Percentiles rank a stretch among this genome's conserved stretches.
These are phyloP conservation scores for Pyrenophora tritici-repentis DNA, from an alignment of 2,329 filamentous ascomycete genomes.

Conservation along the genomic window DNA sequence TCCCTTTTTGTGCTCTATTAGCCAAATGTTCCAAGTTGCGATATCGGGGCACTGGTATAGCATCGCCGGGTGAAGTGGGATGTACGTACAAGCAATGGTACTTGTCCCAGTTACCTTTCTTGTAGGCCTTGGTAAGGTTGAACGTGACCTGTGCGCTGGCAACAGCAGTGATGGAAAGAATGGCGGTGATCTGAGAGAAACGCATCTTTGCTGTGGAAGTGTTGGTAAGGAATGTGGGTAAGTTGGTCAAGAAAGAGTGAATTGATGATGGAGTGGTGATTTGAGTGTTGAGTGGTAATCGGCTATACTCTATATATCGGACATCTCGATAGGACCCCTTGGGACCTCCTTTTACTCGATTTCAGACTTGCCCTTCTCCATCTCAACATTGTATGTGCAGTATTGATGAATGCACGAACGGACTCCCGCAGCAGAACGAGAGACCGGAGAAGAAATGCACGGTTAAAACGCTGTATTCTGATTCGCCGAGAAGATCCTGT, in stretches of 20 bases:
- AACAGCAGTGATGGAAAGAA: conserved; percentile 6
- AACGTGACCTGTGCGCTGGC: conserved; percentile 24
- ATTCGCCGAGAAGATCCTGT: too few species aligned
- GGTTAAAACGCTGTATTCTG: too few species aligned
- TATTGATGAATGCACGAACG: conserved; percentile 5
- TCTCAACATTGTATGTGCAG: conserved; percentile 5
- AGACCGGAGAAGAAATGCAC: too few species aligned
- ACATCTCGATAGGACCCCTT: too few species aligned
- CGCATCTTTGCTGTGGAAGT: conserved; percentile 1
- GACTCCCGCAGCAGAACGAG: neutral
- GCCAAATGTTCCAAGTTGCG: neutral
- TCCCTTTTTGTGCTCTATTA: conserved; percentile 5
- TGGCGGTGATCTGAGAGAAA: conserved; percentile 2
- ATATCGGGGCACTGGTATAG: too few species aligned
- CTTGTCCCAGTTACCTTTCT: conserved; percentile 24
- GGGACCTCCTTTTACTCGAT: too few species aligned
- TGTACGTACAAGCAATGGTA: conserved; percentile 31
- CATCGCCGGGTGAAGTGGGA: neutral
- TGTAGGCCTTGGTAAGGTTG: conserved; percentile 28
- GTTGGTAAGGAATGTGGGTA: neutral
- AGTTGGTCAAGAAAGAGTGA: neutral
- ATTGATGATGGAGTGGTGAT: neutral
- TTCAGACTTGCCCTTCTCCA: neutral
- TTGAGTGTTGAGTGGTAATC: neutral
- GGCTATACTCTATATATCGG: too few species aligned